A percentile compares a stretch with the other conserved stretches of the same genome.
phyloP scores from a whole-genome alignment of 768 basidiomycete genomes.

The Pleurotus giganteus region DNA sequence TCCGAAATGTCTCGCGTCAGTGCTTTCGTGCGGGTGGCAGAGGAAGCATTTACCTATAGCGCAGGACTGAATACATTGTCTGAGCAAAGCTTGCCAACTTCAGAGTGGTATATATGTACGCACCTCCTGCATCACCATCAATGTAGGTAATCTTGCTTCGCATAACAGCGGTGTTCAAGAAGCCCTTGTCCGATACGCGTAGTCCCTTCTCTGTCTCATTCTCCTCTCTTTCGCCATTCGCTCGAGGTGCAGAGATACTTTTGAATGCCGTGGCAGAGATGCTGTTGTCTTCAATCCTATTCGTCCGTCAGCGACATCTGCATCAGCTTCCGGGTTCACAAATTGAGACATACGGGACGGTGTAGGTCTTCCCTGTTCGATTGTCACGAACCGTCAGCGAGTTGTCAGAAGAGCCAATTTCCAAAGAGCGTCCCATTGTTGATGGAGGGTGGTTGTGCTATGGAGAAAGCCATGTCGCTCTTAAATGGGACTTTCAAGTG shows the following conservation, averaged over 20 bases:
- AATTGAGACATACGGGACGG: slow-evolving; percentile 56
- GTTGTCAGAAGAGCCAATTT: slow-evolving; percentile 1
- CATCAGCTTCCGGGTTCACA: not conserved
- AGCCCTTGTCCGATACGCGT: slow-evolving; percentile 76
- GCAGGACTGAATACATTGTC: slow-evolving; percentile 45
- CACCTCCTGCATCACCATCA: slow-evolving; percentile 83
- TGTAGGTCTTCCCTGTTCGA: slow-evolving; percentile 78
- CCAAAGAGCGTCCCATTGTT: slow-evolving; percentile 11
- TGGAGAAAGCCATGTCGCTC: not conserved
- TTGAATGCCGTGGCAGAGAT: slow-evolving; percentile 83
- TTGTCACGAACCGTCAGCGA: slow-evolving; percentile 74
- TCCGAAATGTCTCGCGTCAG: slow-evolving; percentile 1
- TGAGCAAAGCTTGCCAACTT: slow-evolving; percentile 1
- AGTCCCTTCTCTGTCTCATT: slow-evolving; percentile 83
- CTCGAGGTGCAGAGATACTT: slow-evolving; percentile 56
- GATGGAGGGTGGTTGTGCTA: not conserved
- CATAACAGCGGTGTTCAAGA: slow-evolving; percentile 80
- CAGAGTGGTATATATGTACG: slow-evolving; percentile 16
- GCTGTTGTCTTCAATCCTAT: slow-evolving; percentile 77
- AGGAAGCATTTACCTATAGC: slow-evolving; percentile 60
- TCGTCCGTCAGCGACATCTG: not conserved
- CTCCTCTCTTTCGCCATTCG: slow-evolving; percentile 66
- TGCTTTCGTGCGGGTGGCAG: not conserved
- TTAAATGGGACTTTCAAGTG: not conserved
- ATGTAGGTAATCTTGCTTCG: slow-evolving; percentile 85